Evolutionary conservation across 495 filamentous ascomycete genomes (phyloP).

Genomic region (Tricharina praecox): DNA sequence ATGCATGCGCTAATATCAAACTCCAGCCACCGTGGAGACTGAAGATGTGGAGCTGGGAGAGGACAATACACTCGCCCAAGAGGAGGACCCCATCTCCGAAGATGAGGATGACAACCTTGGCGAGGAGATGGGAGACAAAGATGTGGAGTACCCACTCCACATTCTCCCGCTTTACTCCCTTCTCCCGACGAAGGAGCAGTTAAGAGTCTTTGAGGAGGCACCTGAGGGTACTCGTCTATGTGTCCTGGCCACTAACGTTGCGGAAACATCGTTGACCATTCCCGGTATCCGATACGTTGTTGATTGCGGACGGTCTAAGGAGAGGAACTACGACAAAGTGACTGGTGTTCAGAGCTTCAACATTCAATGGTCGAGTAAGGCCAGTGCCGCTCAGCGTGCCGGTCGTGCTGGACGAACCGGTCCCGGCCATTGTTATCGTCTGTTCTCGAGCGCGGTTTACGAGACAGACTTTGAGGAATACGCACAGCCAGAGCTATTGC

Average conservation of each 20-base stretch:
- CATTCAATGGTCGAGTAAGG: slow-evolving; percentile 93
- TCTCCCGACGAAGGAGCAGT: slow-evolving; percentile 81
- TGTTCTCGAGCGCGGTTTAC: slow-evolving; percentile 89
- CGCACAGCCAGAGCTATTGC: slow-evolving; percentile 70
- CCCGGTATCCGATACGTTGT: slow-evolving; percentile 93
- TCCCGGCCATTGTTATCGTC: slow-evolving; percentile 82
- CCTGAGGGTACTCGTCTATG: slow-evolving; percentile 74
- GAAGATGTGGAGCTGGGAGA: slow-evolving; percentile 78
- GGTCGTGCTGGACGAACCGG: slow-evolving; percentile 93
- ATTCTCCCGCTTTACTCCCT: slow-evolving; percentile 85
- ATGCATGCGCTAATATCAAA: no score
- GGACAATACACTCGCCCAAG: slow-evolving; percentile 28
- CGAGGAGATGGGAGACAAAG: slow-evolving; percentile 32
- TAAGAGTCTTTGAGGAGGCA: slow-evolving; percentile 78
- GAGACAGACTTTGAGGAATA: slow-evolving; percentile 81
- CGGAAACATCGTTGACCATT: slow-evolving; percentile 92
- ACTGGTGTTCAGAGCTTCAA: slow-evolving; percentile 94
- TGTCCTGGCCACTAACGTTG: slow-evolving; percentile 89
- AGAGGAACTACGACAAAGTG: slow-evolving; percentile 63
- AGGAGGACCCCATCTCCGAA: slow-evolving; percentile 33
- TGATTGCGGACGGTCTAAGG: slow-evolving; percentile 81
- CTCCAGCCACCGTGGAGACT: slow-evolving; percentile 43
- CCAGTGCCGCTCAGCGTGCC: slow-evolving; percentile 78
- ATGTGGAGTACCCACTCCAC: slow-evolving; percentile 38
- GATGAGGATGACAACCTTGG: slow-evolving; percentile 33